phyloP scores from a whole-genome alignment of 129 eudicot species.

The Silybum marianum region DNA sequence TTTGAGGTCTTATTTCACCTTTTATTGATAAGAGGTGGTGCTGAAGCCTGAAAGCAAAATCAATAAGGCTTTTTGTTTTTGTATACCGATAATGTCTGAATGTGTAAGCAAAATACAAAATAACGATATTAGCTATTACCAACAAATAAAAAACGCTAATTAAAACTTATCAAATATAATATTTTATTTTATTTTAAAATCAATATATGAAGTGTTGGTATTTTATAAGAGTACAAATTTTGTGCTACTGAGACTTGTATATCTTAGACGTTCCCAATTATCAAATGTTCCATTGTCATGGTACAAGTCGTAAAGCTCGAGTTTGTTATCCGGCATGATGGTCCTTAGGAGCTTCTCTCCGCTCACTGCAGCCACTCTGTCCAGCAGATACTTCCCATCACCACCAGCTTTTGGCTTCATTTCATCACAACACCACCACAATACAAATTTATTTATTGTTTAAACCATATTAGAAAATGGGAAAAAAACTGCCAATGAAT shows the following conservation, averaged over 20 bases:
- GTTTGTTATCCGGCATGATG: neutral
- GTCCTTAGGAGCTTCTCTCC: slow-evolving; percentile 24
- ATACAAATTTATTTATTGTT: neutral
- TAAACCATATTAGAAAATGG: neutral
- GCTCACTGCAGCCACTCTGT: slow-evolving; percentile 51
- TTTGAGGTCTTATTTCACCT: neutral
- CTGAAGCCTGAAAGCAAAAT: neutral
- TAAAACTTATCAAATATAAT: too few species aligned
- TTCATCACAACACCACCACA: neutral
- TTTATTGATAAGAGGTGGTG: neutral
- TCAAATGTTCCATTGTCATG: neutral
- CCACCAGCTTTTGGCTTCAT: slow-evolving; percentile 54
- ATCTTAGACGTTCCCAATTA: neutral
- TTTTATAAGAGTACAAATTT: neutral
- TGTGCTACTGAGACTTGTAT: neutral
- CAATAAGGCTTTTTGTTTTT: neutral
- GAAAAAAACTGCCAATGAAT: neutral
- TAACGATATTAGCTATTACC: neutral
- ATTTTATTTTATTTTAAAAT: too few species aligned
- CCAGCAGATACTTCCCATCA: slow-evolving; percentile 54
- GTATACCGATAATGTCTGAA: neutral
- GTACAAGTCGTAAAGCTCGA: neutral
- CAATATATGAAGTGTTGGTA: neutral
- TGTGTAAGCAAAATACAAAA: neutral
- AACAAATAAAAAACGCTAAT: neutral